Conservation (phyloP, 352 stramenopile genomes). For the Thalassiosira tumida region DNA sequence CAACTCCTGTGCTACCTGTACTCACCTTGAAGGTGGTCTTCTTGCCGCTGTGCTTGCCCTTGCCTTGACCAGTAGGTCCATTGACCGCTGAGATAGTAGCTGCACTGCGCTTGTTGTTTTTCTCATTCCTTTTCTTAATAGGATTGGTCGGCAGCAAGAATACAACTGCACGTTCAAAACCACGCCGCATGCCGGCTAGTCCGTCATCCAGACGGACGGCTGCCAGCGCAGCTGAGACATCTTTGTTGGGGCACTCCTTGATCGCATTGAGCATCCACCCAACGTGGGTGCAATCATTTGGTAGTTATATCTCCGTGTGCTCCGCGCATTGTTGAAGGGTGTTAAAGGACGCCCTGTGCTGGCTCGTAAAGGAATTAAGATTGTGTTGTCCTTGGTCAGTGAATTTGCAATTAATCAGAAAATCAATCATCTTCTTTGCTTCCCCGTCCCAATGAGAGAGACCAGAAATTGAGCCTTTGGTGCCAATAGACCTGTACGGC, state of each 20-base stretch:
- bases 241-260: neutral
- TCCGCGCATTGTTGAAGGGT: neutral
- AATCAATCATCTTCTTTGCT: neutral
- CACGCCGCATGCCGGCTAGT: neutral
- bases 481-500: constrained; percentile 50
- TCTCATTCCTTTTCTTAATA: neutral
- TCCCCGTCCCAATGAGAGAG: constrained; percentile 52
- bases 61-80: neutral
- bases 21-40: neutral
- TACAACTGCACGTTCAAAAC: constrained; percentile 29
- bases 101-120: neutral
- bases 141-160: constrained; percentile 23
- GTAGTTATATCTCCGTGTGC: constrained; percentile 44
- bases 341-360: constrained; percentile 34
- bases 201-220: neutral
- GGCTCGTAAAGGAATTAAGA: constrained; percentile 35
- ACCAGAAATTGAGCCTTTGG: constrained; percentile 52
- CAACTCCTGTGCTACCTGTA: constrained; percentile 14
- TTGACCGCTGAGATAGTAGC: neutral
- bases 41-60: neutral
- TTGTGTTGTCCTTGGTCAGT: constrained; percentile 33
- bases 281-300: constrained; percentile 48
- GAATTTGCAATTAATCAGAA: constrained; percentile 38
- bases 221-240: neutral
- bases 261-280: constrained; percentile 31